These are phyloP conservation scores for Pestalotiopsis sp. DNA, from an alignment of 2,329 filamentous ascomycete genomes.

Conservation along the genomic window DNA sequence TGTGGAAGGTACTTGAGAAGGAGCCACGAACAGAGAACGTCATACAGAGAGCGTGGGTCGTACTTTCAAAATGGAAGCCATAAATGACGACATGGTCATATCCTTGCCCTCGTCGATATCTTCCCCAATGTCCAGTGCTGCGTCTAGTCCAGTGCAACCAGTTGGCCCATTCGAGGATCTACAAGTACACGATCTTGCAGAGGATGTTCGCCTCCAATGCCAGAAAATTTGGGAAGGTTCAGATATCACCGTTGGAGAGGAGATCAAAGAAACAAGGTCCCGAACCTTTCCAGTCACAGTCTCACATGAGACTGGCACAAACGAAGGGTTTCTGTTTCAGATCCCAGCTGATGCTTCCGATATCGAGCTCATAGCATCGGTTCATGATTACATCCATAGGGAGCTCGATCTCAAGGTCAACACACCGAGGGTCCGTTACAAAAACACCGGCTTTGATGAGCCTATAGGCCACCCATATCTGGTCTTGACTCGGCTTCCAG, in stretches of 20 bases:
- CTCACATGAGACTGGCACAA: not conserved
- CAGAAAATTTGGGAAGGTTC: not conserved
- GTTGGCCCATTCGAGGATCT: not conserved
- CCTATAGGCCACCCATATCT: not conserved
- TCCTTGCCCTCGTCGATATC: not conserved
- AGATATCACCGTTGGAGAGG: not conserved
- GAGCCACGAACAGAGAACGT: not conserved
- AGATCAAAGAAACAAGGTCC: not conserved
- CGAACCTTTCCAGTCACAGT: not conserved
- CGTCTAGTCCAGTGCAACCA: not conserved
- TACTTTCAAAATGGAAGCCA: not conserved
- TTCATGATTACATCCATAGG: not conserved
- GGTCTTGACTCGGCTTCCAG: not conserved
- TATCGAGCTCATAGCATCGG: not conserved
- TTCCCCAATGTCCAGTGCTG: not conserved
- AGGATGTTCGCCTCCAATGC: not conserved
- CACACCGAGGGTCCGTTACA: not conserved
- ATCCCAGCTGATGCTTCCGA: not conserved
- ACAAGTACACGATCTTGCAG: not conserved
- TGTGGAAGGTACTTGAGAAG: too few relatives aligned
- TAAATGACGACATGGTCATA: not conserved
- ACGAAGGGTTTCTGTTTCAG: not conserved
- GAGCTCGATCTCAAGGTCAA: not conserved
- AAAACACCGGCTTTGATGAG: not conserved
- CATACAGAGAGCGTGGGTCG: not conserved